Conservation (phyloP, 2,329 filamentous ascomycete species). For the Phialocephala sp. region DNA sequence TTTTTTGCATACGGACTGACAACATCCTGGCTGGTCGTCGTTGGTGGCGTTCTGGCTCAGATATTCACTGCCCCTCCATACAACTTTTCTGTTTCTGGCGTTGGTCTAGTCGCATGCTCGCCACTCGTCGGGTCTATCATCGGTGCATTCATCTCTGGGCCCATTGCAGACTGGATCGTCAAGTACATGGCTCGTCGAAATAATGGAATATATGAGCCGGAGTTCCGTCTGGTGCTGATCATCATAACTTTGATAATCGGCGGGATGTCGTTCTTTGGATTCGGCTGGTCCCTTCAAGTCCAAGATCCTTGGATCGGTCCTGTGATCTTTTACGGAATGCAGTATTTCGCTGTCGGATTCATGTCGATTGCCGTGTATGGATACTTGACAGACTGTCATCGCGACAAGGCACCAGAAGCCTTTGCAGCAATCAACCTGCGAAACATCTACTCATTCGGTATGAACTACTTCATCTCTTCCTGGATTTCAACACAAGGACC, state of each 20-base stretch:
- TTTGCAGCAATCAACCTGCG: constrained; percentile 49
- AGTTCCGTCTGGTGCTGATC: constrained; percentile 43
- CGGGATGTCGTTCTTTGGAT: constrained; percentile 47
- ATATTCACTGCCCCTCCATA: constrained; percentile 28
- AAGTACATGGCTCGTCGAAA: constrained; percentile 46
- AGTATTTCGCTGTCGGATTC: constrained; percentile 46
- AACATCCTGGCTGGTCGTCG: constrained; percentile 29
- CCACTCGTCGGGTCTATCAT: constrained; percentile 25
- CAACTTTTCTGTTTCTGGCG: constrained; percentile 23
- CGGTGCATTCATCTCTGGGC: constrained; percentile 25
- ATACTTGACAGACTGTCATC: constrained; percentile 49
- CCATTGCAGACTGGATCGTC: constrained; percentile 48
- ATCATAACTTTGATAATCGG: constrained; percentile 37
- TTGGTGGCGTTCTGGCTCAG: constrained; percentile 25
- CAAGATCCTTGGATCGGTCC: constrained; percentile 36
- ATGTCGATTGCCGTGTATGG: constrained; percentile 46
- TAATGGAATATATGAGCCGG: constrained; percentile 45
- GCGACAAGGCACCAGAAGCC: constrained; percentile 47
- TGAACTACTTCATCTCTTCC: constrained; percentile 45
- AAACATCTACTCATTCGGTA: constrained; percentile 45
- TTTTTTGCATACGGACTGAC: constrained; percentile 30
- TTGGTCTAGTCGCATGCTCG: constrained; percentile 21
- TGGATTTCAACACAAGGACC: constrained; percentile 44
- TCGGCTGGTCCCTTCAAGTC: constrained; percentile 43
- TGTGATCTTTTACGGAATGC: constrained; percentile 45